Conservation (phyloP, 2,329 filamentous ascomycete species). For the Parafenestella ontariensis region DNA sequence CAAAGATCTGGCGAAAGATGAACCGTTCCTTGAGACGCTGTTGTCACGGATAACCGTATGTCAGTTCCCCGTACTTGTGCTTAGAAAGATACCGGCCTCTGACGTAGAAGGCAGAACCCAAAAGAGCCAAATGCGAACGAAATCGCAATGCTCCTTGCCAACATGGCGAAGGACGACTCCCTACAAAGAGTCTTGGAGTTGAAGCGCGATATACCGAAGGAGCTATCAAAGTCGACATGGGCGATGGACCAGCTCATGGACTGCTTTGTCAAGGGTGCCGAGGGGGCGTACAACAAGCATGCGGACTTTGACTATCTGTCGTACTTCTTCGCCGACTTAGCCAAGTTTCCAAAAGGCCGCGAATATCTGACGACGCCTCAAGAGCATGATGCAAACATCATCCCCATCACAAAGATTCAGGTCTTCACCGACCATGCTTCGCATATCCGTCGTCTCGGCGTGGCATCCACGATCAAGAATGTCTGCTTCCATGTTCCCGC, state of each 20-base stretch:
- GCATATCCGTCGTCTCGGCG: constrained; percentile 84
- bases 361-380: constrained; percentile 77
- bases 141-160: constrained; percentile 90
- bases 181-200: constrained; percentile 73
- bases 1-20: constrained; percentile 75
- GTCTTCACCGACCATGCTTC: constrained; percentile 94
- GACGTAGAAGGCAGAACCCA: constrained; percentile 59
- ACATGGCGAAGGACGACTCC: constrained; percentile 81
- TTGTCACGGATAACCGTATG: constrained; percentile 77
- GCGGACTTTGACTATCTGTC: constrained; percentile 92
- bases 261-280: constrained; percentile 91
- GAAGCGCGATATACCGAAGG: constrained; percentile 71
- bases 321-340: constrained; percentile 92
- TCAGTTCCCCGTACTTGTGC: constrained; percentile 53
- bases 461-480: constrained; percentile 96
- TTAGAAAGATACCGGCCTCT: constrained; percentile 4
- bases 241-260: constrained; percentile 93
- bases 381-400: constrained; percentile 74
- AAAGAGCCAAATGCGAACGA: constrained; percentile 85
- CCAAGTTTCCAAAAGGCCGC: constrained; percentile 76
- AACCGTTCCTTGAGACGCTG: constrained; percentile 78
- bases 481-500: constrained; percentile 80
- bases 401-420: constrained; percentile 90
- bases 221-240: constrained; percentile 73
- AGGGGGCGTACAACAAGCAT: constrained; percentile 80